Conservation (phyloP, 495 filamentous ascomycete species). For the Tetracladium setigerum region DNA sequence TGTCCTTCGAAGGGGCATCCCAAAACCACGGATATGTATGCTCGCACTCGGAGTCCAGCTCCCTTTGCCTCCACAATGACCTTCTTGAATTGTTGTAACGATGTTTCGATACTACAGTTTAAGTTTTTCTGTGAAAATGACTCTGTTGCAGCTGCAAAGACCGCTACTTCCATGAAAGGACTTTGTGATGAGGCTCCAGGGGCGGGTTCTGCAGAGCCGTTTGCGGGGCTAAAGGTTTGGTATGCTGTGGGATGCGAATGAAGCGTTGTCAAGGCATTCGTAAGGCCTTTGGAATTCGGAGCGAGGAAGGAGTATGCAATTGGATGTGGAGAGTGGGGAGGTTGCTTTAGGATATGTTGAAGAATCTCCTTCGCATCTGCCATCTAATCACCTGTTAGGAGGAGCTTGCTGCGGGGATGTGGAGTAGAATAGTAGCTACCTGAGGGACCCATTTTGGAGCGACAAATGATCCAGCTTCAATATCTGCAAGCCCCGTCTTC, state of each 20-base stretch:
- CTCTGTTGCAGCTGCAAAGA: conserved; percentile 91
- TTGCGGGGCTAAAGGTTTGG: conserved; percentile 21
- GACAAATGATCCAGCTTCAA: conserved; percentile 95
- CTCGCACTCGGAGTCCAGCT: conserved; percentile 66
- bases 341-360: conserved; percentile 52
- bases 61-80: conserved; percentile 71
- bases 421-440: conserved; percentile 43
- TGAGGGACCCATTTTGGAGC: conserved; percentile 97
- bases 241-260: conserved; percentile 29
- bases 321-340: conserved; percentile 50
- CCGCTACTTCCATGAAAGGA: conserved; percentile 66
- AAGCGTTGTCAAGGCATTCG: conserved; percentile 40
- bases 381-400: conserved; percentile 54
- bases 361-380: conserved; percentile 81
- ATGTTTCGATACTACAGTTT: conserved; percentile 80
- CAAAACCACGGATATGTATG: conserved; percentile 91
- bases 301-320: conserved; percentile 91
- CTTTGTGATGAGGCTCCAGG: conserved; percentile 23
- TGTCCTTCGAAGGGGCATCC: conserved; percentile 93
- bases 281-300: conserved; percentile 77
- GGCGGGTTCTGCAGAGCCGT: conserved; percentile 23
- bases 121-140: conserved; percentile 86
- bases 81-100: conserved; percentile 64
- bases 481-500: conserved; percentile 75
- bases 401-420: background rate